Percentiles rank a stretch among this genome's conserved stretches.
Conservation (phyloP, 768 basidiomycete species). For the Lentinula edodes region DNA sequence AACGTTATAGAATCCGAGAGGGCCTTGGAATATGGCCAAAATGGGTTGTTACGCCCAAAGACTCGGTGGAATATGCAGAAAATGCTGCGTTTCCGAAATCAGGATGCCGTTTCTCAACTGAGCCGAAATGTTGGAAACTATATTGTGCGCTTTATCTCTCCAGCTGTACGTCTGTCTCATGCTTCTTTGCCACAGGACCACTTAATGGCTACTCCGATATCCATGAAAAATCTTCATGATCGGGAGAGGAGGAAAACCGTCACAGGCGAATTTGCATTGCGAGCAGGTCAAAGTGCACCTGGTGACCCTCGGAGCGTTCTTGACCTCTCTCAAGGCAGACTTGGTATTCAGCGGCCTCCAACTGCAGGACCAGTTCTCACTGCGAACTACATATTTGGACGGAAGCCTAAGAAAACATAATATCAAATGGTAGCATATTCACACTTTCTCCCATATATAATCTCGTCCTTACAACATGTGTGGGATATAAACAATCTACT, state of each 20-base stretch:
- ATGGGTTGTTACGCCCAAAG: slow-evolving; percentile 46
- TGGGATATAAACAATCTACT: too few species aligned
- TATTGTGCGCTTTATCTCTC: slow-evolving; percentile 38
- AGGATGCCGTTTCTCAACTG: slow-evolving; percentile 40
- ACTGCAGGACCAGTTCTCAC: not conserved
- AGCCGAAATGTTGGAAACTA: slow-evolving; percentile 55
- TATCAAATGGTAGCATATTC: not conserved
- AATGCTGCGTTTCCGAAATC: slow-evolving; percentile 53
- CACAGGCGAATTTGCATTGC: slow-evolving; percentile 19
- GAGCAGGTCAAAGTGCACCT: slow-evolving; percentile 52
- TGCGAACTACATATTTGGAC: slow-evolving; percentile 5
- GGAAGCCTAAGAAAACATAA: not conserved
- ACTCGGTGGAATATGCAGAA: slow-evolving; percentile 78
- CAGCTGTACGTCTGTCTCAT: slow-evolving; percentile 3
- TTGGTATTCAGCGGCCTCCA: slow-evolving; percentile 22
- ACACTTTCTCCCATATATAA: not conserved
- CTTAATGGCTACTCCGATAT: slow-evolving; percentile 60
- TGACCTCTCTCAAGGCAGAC: slow-evolving; percentile 47
- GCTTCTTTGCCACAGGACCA: slow-evolving; percentile 44
- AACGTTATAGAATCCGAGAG: slow-evolving; percentile 47
- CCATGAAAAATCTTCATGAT: slow-evolving; percentile 40
- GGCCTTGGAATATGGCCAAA: slow-evolving; percentile 27
- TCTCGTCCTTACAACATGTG: not conserved
- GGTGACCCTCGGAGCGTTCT: slow-evolving; percentile 55
- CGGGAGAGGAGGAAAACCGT: slow-evolving; percentile 22